Percentiles rank a stretch among this genome's conserved stretches.
These are phyloP conservation scores for Didymella keratinophila DNA, from an alignment of 2,329 filamentous ascomycete genomes.

Conservation along the genomic window DNA sequence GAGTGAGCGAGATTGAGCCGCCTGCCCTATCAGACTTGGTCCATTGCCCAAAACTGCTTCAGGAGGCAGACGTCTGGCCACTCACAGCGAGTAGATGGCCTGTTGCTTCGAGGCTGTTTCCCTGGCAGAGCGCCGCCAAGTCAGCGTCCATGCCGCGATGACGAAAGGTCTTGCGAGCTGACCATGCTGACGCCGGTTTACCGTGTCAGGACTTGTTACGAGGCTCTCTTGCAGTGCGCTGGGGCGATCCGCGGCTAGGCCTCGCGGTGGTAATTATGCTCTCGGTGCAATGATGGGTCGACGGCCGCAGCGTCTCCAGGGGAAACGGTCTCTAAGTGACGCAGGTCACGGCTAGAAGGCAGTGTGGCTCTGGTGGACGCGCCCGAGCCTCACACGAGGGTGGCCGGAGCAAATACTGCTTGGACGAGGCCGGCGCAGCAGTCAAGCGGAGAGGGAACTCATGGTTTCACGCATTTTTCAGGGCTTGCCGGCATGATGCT, in stretches of 20 bases:
- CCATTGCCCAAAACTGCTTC: constrained; percentile 25
- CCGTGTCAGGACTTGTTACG: constrained; percentile 24
- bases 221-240: constrained; percentile 4
- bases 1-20: constrained; percentile 39
- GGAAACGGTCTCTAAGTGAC: constrained; percentile 39
- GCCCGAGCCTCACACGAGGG: constrained; percentile 19
- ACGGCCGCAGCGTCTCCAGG: constrained; percentile 31
- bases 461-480: constrained; percentile 37
- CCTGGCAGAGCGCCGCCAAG: constrained; percentile 42
- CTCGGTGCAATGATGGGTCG: constrained; percentile 18
- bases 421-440: constrained; percentile 25
- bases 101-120: constrained; percentile 36
- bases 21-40: constrained; percentile 36
- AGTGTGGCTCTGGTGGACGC: constrained; percentile 11
- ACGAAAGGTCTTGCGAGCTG: constrained; percentile 41
- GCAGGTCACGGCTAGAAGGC: constrained; percentile 26
- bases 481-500: constrained; percentile 34
- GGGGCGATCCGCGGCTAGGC: constrained; percentile 23
- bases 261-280: constrained; percentile 24
- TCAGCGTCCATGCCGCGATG: constrained; percentile 33
- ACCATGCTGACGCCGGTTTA: constrained; percentile 24
- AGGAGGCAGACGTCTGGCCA: constrained; percentile 31
- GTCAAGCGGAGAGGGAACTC: constrained; percentile 36
- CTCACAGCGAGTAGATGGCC: constrained; percentile 24
- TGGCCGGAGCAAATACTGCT: constrained; percentile 25